These are phyloP conservation scores for Monilinia fructigena DNA, from an alignment of 2,329 filamentous ascomycete species.

Conservation along the genomic window DNA sequence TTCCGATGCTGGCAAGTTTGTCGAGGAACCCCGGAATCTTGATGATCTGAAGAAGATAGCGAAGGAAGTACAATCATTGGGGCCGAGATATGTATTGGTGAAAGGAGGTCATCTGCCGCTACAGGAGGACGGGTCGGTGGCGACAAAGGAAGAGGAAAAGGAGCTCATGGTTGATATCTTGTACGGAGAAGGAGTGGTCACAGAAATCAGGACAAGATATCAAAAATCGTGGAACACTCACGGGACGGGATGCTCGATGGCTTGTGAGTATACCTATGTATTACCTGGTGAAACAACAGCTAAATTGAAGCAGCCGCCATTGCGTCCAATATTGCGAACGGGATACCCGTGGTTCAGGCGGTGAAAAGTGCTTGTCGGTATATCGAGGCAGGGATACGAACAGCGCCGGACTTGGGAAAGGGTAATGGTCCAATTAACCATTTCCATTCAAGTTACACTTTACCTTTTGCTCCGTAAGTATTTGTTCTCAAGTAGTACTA, in stretches of 20 bases:
- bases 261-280: slow-evolving; percentile 58
- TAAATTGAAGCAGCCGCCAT: slow-evolving; percentile 57
- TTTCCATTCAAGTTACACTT: slow-evolving; percentile 67
- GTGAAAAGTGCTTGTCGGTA: slow-evolving; percentile 70
- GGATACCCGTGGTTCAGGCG: slow-evolving; percentile 54
- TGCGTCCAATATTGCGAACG: slow-evolving; percentile 67
- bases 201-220: slow-evolving; percentile 68
- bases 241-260: slow-evolving; percentile 90
- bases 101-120: slow-evolving; percentile 92
- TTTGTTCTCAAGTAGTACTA: background rate
- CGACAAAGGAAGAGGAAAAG: slow-evolving; percentile 57
- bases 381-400: slow-evolving; percentile 67
- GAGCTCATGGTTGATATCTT: slow-evolving; percentile 75
- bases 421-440: slow-evolving; percentile 76
- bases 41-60: slow-evolving; percentile 69
- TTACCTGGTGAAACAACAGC: background rate
- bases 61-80: slow-evolving; percentile 62
- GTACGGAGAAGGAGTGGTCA: slow-evolving; percentile 57
- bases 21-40: slow-evolving; percentile 52
- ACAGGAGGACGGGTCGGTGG: slow-evolving; percentile 58
- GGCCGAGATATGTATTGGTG: slow-evolving; percentile 76
- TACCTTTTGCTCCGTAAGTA: slow-evolving; percentile 62
- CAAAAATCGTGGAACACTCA: slow-evolving; percentile 79
- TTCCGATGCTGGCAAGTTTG: slow-evolving; percentile 47
- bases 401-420: slow-evolving; percentile 47